Evolutionary conservation across 805 yeast genomes (phyloP).

Genomic region (Metschnikowia matae): DNA sequence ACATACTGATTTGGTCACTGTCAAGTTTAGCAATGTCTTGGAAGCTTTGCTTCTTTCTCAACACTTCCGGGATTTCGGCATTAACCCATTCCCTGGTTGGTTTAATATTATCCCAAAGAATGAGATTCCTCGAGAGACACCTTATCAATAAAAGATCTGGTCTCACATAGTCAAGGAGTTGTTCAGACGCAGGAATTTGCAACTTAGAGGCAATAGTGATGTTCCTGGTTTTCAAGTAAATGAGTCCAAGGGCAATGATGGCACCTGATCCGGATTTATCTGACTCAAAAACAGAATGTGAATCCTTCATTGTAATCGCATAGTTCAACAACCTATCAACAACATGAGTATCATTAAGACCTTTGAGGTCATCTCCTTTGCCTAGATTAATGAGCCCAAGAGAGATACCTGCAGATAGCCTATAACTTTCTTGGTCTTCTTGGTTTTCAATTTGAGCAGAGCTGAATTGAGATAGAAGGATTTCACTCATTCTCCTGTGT

Average conservation of each 20-base stretch:
- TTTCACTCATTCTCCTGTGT: constrained; percentile 82
- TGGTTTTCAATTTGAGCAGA: constrained; percentile 52
- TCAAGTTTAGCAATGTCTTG: constrained; percentile 31
- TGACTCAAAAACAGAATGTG: constrained; percentile 51
- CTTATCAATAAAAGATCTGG: constrained; percentile 74
- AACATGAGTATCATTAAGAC: constrained; percentile 58
- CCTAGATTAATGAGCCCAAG: constrained; percentile 83
- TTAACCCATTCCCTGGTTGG: constrained; percentile 52
- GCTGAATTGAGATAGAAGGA: constrained; percentile 65
- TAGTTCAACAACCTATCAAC: constrained; percentile 55
- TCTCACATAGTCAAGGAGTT: constrained; percentile 62
- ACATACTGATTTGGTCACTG: constrained; percentile 59
- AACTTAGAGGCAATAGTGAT: constrained; percentile 56
- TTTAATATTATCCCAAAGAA: constrained; percentile 68
- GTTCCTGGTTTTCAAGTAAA: constrained; percentile 67
- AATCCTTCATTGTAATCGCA: constrained; percentile 59
- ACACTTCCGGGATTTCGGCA: constrained; percentile 48
- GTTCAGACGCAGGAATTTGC: constrained; percentile 54
- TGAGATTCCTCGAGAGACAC: constrained; percentile 57
- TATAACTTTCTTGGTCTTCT: constrained; percentile 70
- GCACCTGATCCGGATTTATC: constrained; percentile 75
- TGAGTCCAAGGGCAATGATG: constrained; percentile 66
- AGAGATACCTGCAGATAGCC: constrained; percentile 84
- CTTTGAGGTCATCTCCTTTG: constrained; percentile 58
- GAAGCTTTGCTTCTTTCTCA: constrained; percentile 29